Base-by-base conservation (phyloP, 768 basidiomycete species). In the Boletus tylopilopsis region DNA sequence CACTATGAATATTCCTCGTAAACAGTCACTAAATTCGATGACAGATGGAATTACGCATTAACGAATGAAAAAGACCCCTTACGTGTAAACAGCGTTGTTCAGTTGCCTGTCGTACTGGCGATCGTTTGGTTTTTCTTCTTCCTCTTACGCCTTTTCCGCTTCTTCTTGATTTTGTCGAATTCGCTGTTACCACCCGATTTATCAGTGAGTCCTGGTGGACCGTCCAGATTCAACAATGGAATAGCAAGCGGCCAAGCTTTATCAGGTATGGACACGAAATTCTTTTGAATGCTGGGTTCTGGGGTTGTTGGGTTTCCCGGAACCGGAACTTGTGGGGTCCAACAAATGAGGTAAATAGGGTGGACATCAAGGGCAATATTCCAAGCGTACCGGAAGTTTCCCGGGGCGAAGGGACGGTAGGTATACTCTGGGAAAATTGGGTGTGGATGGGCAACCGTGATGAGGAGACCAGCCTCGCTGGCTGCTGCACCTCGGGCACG, bases 151-250 rank as follows among this genome's bases (percentile, higher is more conserved):
- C 76, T 71, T 63, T 68, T 78, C 7, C 78, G 73, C 54, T 73
- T 84, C 70, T 78, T 84, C 60, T 77, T 84, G 29, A 74, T 64
- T 54, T 59, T 68, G 29, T 52, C 53, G 52, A 42, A 38, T 50
- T 50, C 44, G 39, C 33, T 49, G 21, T 42, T 34, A 45, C 55
- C 48, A 36, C 55, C 67, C 53, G 49, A 29, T 23, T 44, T 40
- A 41, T 50, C 49, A 18, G 16, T 33, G 30, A 42, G 40, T 33
- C 64, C 70, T 43, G 73, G 76, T 22, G 77, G 77, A 2, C 80
- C 80, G 34, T 65, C 67, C 11, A 86, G 71, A 57, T 85, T 85
- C 23, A 87, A 67, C 18, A 86, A 52, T 13, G 80, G 77, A 4
- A 70, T 50, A 42, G 70, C 46, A 41, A 52, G 39, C 30, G 24